Percentiles rank a stretch among this genome's conserved stretches.
phyloP scores from a whole-genome alignment of 768 basidiomycete genomes.

The Leucogyrophana mollusca region DNA sequence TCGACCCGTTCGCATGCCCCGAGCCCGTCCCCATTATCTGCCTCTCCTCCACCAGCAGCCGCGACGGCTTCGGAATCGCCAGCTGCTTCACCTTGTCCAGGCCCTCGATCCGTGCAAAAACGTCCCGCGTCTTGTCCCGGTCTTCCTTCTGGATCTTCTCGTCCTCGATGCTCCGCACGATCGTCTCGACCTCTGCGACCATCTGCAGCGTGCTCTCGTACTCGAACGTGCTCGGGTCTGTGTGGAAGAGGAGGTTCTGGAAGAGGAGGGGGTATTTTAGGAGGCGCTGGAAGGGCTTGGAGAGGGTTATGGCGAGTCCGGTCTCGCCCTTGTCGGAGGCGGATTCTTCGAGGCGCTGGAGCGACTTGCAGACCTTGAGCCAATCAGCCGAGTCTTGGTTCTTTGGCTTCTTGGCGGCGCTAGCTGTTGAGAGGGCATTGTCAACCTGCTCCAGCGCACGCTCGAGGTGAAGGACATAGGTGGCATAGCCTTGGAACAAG shows the following conservation, averaged over 20 bases:
- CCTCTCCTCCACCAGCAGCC: conserved; percentile 84
- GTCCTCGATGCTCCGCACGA: conserved; percentile 96
- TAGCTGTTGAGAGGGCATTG: conserved; percentile 62
- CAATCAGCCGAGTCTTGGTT: conserved; percentile 80
- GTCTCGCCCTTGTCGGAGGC: conserved; percentile 90
- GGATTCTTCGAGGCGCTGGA: conserved; percentile 75
- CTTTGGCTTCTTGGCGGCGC: conserved; percentile 71
- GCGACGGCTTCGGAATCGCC: conserved; percentile 85
- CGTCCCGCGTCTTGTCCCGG: conserved; percentile 91
- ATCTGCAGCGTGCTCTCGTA: conserved; percentile 95
- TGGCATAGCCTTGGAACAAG: conserved; percentile 91
- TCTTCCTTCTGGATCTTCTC: conserved; percentile 98
- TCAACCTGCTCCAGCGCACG: conserved; percentile 87
- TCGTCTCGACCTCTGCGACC: conserved; percentile 95
- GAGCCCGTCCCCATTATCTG: conserved; percentile 35
- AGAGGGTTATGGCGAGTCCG: conserved; percentile 90
- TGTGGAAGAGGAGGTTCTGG: conserved; percentile 95
- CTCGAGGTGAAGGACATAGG: conserved; percentile 93
- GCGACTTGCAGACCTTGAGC: conserved; percentile 70
- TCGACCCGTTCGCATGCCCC: conserved; percentile 16
- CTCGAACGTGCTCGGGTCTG: conserved; percentile 95
- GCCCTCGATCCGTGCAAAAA: conserved; percentile 95
- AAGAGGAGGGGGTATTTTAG: conserved; percentile 97
- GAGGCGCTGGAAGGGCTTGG: conserved; percentile 95
- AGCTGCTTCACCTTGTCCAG: conserved; percentile 92